A percentile compares a stretch with the other conserved stretches of the same genome.
Conservation (phyloP, 768 basidiomycete species). For the Pulveroboletus sp. region DNA sequence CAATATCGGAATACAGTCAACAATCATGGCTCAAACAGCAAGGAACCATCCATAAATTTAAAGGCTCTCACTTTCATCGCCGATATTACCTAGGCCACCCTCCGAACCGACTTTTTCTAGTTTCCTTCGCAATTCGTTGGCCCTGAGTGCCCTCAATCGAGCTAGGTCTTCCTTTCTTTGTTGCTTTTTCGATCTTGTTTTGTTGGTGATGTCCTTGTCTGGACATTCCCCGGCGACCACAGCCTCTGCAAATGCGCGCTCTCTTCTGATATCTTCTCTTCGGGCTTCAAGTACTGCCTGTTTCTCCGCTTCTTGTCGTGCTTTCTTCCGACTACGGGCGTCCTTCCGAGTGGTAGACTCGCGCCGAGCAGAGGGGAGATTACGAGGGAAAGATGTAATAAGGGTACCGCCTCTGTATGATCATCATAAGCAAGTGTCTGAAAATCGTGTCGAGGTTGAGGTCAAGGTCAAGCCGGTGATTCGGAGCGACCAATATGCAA, state of each 20-base stretch:
- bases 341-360: constrained; percentile 77
- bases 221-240: constrained; percentile 68
- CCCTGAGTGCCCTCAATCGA: constrained; percentile 77
- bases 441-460: background rate
- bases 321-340: constrained; percentile 71
- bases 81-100: constrained; percentile 48
- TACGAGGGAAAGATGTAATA: constrained; percentile 75
- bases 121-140: constrained; percentile 73
- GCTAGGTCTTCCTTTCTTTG: constrained; percentile 66
- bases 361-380: constrained; percentile 61
- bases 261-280: constrained; percentile 69
- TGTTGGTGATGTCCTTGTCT: constrained; percentile 73
- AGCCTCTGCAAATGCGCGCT: constrained; percentile 57
- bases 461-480: background rate
- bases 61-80: constrained; percentile 21
- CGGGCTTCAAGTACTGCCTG: constrained; percentile 77
- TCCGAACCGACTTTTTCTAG: constrained; percentile 68
- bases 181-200: constrained; percentile 18
- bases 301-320: constrained; percentile 61
- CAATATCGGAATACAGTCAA: background rate
- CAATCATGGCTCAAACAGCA: background rate
- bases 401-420: constrained; percentile 54
- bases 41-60: background rate
- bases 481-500: background rate
- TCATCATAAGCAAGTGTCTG: background rate